Base-by-base conservation (phyloP, 2,329 filamentous ascomycete genomes). In the Phialophora expanda region DNA sequence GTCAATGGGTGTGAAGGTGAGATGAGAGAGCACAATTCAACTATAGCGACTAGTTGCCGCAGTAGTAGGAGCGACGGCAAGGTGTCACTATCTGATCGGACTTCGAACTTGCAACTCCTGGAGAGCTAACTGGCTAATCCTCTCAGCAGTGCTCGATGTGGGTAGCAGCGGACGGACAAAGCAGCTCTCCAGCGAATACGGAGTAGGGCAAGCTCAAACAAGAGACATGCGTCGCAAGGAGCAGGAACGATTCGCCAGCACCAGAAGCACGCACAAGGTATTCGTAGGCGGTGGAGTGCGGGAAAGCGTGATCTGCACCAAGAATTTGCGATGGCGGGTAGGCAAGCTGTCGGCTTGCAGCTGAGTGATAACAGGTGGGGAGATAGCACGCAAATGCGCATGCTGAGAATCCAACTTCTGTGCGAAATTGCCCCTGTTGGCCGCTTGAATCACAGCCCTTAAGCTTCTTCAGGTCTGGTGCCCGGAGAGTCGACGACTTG, bases 1-100 rank as follows among this genome's bases (percentile, higher is more conserved):
- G 32, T 62, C 41, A 53, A 41, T 24, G 50, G 44, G 17, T 14
- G 30, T 41, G 44, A 53, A 34, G 28, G 22, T 38, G 30, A 53
- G 61, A 44, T 28, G 41, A 55, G 28, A 46, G 17, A 38, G 32
- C 56, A 32, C 51, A 38, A 28, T 61, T n/a, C 53, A 56, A 34
- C 28, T 20, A 44, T 26, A 50, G 55, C 28, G 44, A 59, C 51
- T 20, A 51, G 24, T 48, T 38, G 38, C 58, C 32, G 59, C 57
- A 41, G 61, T 32, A 44, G 44, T 46, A 61, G 48, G 14, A 48
- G 56, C 56, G 67, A 66, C 64, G 59, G 64, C 57, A 58, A 62
- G 54, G 64, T 65, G 56, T 56, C 51, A 53, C 41, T 55, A 55
- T 55, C 26, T 28, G 57, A 20, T 26, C 58, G 46, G 58, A 38